Base-by-base conservation (phyloP, 2,329 filamentous ascomycete genomes). In the Penicillium hordei region DNA sequence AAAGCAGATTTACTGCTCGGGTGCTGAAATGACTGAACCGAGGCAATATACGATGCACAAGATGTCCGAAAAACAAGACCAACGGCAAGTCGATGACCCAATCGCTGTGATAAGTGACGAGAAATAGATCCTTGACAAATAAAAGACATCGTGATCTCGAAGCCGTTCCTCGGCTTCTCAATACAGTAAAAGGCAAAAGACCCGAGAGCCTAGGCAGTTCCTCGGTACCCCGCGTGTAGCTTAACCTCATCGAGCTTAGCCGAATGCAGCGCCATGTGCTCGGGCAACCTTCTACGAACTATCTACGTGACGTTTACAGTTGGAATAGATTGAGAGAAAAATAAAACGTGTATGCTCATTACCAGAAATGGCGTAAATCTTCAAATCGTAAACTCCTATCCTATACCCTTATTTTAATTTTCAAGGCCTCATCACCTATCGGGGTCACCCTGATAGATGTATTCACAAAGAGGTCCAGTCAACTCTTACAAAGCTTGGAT, bases 401-500 rank as follows among this genome's bases (percentile, higher is more conserved):
- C 66, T 64, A 60, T 69, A 63, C 64, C 67, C 66, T 60, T 63
- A 58, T 64, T 72, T 71, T 67, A 62, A 68, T 69, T 53, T 71
- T 63, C 64, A 66, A 63, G 60, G 60, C 60, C 65, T 65, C 65
- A 60, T 71, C 69, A 64, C 70, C 70, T 68, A 65, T 71, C 70
- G 54, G 61, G 36, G 38, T 42, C 38, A 55, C 58, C 65, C 63
- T 53, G 59, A 58, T 45, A 33, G 53, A 64, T 55, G 57, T 67
- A 65, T 65, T 61, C 62, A 70, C 64, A 63, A 59, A 48, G 49
- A 48, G 61, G 61, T 46, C 62, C 60, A 60, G 55, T 63, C 40
- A 34, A 36, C 42, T 29, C 17, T 34, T 51, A 60, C 64, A 46
- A 65, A 64, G 40, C 61, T 51, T 63, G 54, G 62, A 58, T 62